Conservation (phyloP, 768 basidiomycete genomes). For the Termitomyces sp. region DNA sequence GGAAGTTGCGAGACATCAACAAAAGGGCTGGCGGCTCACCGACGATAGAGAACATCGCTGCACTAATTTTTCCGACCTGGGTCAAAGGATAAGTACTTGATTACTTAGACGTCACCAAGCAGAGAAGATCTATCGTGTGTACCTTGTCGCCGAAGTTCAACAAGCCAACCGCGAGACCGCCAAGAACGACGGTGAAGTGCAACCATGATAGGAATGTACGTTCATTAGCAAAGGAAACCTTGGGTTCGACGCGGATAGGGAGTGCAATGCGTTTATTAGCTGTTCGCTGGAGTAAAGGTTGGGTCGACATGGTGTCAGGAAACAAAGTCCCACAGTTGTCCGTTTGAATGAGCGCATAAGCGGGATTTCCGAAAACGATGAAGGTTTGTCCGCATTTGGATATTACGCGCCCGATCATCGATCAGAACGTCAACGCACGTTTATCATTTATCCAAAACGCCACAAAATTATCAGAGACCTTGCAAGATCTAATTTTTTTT, state of each 20-base stretch:
- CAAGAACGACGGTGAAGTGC: slow-evolving; percentile 96
- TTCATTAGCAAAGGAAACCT: slow-evolving; percentile 93
- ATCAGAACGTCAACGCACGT: background rate
- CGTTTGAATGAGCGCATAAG: background rate
- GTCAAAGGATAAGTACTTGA: background rate
- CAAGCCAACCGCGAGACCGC: slow-evolving; percentile 91
- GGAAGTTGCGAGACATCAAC: slow-evolving; percentile 4
- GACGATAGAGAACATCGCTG: slow-evolving; percentile 93
- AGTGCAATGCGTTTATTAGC: slow-evolving; percentile 94
- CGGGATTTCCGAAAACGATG: background rate
- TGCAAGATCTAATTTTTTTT: too few relatives aligned
- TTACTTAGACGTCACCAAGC: background rate
- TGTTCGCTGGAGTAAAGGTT: slow-evolving; percentile 94
- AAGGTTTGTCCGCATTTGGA: background rate
- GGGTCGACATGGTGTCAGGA: slow-evolving; percentile 75
- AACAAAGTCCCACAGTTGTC: background rate
- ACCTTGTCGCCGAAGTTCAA: slow-evolving; percentile 98
- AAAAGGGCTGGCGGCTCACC: slow-evolving; percentile 38
- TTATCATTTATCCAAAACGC: background rate
- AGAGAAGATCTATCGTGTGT: slow-evolving; percentile 14
- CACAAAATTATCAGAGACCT: background rate
- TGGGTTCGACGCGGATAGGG: slow-evolving; percentile 90
- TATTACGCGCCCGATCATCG: background rate
- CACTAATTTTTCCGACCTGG: slow-evolving; percentile 91
- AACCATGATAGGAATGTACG: slow-evolving; percentile 98